These are phyloP conservation scores for Kuraishia capsulata DNA, from an alignment of 805 yeast species.

Conservation along the genomic window DNA sequence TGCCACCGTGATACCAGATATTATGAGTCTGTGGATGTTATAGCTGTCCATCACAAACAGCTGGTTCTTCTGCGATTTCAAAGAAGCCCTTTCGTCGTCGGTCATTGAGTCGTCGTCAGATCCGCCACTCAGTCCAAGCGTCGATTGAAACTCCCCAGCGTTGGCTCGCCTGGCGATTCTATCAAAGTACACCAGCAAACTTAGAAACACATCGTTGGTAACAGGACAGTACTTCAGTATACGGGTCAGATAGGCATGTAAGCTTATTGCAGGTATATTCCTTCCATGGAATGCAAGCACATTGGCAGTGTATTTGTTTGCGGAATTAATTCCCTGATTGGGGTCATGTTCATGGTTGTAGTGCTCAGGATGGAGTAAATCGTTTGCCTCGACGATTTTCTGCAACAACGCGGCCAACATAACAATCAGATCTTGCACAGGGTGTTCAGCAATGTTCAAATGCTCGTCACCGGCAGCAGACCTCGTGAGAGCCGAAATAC, in stretches of 20 bases:
- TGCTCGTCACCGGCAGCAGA: slow-evolving; percentile 31
- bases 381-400: slow-evolving; percentile 86
- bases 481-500: slow-evolving; percentile 2
- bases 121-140: slow-evolving; percentile 7
- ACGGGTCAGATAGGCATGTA: slow-evolving; percentile 82
- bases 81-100: slow-evolving; percentile 8
- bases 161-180: slow-evolving; percentile 83
- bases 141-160: slow-evolving; percentile 25
- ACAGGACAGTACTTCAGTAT: slow-evolving; percentile 96
- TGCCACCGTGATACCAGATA: slow-evolving; percentile 92
- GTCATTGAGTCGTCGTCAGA: slow-evolving; percentile 12
- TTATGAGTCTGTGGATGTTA: slow-evolving; percentile 88
- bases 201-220: slow-evolving; percentile 92
- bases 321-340: slow-evolving; percentile 12
- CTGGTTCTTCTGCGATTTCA: slow-evolving; percentile 24
- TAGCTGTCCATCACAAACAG: slow-evolving; percentile 92
- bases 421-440: slow-evolving; percentile 67
- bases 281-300: slow-evolving; percentile 92
- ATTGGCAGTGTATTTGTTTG: slow-evolving; percentile 48
- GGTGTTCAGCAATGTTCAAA: slow-evolving; percentile 72
- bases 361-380: slow-evolving; percentile 65
- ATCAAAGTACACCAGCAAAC: slow-evolving; percentile 88
- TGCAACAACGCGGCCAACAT: slow-evolving; percentile 84
- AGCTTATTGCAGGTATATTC: slow-evolving; percentile 89
- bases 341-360: slow-evolving; percentile 27